These are phyloP conservation scores for Plenodomus biglobosus DNA, from an alignment of 2,329 filamentous ascomycete species.

Conservation along the genomic window DNA sequence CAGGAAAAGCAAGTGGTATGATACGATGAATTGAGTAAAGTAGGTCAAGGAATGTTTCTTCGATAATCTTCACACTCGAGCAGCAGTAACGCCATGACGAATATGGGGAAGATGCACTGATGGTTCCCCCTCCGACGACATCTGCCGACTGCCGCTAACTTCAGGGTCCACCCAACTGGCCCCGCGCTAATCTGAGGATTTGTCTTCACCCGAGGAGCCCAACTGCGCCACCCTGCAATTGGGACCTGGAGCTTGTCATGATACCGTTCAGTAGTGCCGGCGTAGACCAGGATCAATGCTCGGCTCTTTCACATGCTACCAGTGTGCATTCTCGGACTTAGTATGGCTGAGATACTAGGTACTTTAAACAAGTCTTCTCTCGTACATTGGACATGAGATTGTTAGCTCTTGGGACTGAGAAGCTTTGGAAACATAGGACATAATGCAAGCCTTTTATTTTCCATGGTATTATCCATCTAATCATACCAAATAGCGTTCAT, in stretches of 20 bases:
- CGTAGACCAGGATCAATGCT: background rate
- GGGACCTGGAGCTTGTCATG: constrained; percentile 3
- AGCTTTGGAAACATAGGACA: no score
- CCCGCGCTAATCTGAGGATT: constrained; percentile 32
- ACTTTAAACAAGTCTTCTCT: no score
- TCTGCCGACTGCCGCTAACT: constrained; percentile 35
- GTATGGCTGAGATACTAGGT: background rate
- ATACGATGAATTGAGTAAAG: background rate
- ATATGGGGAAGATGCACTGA: constrained; percentile 8
- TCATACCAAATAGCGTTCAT: constrained; percentile 99
- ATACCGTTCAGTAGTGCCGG: background rate
- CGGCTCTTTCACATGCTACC: background rate
- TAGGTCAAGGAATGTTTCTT: background rate
- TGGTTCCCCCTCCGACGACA: constrained; percentile 32
- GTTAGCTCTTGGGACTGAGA: no score
- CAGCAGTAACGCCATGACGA: constrained; percentile 3
- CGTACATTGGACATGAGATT: no score
- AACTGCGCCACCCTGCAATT: background rate
- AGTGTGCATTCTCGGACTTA: no score
- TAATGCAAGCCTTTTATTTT: no score
- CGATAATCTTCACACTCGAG: background rate
- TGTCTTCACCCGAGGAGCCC: constrained; percentile 14
- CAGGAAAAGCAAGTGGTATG: background rate
- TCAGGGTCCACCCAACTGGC: constrained; percentile 12
- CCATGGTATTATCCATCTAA: constrained; percentile 40